A percentile compares a stretch with the other conserved stretches of the same genome.
These are phyloP conservation scores for Acer negundo DNA, from an alignment of 345 rosid genomes.

Conservation along the genomic window DNA sequence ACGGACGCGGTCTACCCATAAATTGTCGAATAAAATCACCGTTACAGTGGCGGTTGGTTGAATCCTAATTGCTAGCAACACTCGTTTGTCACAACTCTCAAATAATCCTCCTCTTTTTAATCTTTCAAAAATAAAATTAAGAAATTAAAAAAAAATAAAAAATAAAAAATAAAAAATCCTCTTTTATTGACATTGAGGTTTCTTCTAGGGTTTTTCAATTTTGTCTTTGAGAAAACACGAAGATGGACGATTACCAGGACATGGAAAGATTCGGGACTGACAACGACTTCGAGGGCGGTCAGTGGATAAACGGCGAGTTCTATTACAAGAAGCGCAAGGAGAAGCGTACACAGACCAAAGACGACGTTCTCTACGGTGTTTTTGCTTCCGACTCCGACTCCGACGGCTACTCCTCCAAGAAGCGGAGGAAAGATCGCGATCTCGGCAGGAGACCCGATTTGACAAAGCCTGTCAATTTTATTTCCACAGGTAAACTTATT, in stretches of 20 bases:
- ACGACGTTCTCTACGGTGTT: conserved; percentile 65
- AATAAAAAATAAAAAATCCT: no score
- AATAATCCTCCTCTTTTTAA: no score
- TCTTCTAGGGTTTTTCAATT: neutral
- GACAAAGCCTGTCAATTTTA: conserved; percentile 78
- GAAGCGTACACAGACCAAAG: conserved; percentile 70
- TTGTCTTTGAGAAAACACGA: neutral
- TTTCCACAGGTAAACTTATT: conserved; percentile 46
- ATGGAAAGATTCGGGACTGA: conserved; percentile 86
- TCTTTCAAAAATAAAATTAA: no score
- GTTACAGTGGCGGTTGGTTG: no score
- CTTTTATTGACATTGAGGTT: no score
- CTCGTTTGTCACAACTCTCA: no score
- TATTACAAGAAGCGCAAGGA: conserved; percentile 59
- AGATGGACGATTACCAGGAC: conserved; percentile 84
- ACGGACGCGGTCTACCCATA: no score
- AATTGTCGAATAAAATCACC: no score
- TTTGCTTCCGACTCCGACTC: conserved; percentile 67
- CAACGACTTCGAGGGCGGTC: conserved; percentile 81
- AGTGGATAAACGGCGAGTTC: conserved; percentile 75
- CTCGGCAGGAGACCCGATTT: conserved; percentile 54
- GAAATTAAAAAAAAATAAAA: no score
- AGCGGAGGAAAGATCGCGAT: conserved; percentile 56
- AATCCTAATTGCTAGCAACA: no score
- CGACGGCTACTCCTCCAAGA: conserved; percentile 42